phyloP scores from a whole-genome alignment of 2,329 filamentous ascomycete species.

The Colletotrichum sp. region DNA sequence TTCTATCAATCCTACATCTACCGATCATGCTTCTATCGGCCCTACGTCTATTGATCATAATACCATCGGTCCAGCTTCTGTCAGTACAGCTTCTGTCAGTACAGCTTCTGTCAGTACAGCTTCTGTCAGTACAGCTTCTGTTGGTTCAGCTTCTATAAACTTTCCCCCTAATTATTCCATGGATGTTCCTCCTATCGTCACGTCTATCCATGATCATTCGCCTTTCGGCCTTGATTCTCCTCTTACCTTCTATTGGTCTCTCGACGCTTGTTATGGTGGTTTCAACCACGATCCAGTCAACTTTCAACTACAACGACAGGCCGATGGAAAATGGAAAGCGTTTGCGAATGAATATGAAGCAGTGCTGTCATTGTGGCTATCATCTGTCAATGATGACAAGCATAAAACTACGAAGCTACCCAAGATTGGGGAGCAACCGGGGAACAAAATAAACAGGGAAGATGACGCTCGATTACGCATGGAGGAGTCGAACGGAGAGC shows the following conservation, averaged over 20 bases:
- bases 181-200: too few species aligned
- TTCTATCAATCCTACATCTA: too few species aligned
- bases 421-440: rapidly evolving
- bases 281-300: not conserved
- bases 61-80: too few species aligned
- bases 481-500: not conserved
- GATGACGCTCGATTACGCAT: not conserved
- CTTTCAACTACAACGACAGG: rapidly evolving
- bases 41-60: too few species aligned
- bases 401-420: not conserved
- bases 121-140: too few species aligned
- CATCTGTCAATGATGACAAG: not conserved
- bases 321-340: not conserved
- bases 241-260: not conserved
- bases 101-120: too few species aligned
- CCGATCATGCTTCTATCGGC: too few species aligned
- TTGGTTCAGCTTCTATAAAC: too few species aligned
- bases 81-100: too few species aligned
- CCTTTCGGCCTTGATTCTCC: too few species aligned
- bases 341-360: not conserved
- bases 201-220: too few species aligned
- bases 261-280: not conserved
- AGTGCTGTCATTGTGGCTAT: not conserved
- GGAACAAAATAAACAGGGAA: not conserved
- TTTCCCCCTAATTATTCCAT: too few species aligned